Conservation (phyloP, 2,329 filamentous ascomycete genomes). For the Venturia aucupariae region DNA sequence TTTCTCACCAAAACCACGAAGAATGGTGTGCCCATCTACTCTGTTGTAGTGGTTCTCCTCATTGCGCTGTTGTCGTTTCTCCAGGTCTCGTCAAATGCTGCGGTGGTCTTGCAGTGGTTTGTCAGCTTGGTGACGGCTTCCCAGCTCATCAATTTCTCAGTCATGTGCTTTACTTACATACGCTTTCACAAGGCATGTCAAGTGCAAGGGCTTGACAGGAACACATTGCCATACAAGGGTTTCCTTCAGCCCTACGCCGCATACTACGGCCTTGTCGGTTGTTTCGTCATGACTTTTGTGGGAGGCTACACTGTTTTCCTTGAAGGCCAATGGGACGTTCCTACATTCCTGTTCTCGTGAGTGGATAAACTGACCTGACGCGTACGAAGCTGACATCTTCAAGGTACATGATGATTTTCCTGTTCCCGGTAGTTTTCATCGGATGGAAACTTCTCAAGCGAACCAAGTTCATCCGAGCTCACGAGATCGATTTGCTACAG, state of each 20-base stretch:
- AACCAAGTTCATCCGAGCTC: conserved; percentile 47
- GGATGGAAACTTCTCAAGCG: conserved; percentile 63
- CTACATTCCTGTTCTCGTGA: conserved; percentile 63
- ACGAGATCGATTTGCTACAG: conserved; percentile 53
- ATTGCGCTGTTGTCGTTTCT: conserved; percentile 66
- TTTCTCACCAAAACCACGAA: conserved; percentile 50
- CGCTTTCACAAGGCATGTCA: conserved; percentile 61
- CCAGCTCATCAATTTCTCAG: conserved; percentile 58
- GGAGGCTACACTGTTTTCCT: conserved; percentile 70
- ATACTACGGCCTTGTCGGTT: conserved; percentile 54
- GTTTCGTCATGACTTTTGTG: conserved; percentile 63
- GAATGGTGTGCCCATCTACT: conserved; percentile 64
- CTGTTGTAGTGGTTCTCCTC: conserved; percentile 54
- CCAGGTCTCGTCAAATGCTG: conserved; percentile 55
- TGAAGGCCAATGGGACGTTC: conserved; percentile 55
- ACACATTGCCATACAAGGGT: conserved; percentile 60
- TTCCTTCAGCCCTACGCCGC: conserved; percentile 63
- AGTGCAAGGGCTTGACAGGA: conserved; percentile 59
- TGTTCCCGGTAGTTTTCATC: conserved; percentile 60
- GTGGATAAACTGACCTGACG: conserved; percentile 20
- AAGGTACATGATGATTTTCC: conserved; percentile 60
- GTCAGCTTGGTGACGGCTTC: conserved; percentile 20
- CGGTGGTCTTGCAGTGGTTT: conserved; percentile 65
- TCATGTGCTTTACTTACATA: conserved; percentile 62
- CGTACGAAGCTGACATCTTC: not conserved